phyloP scores from a whole-genome alignment of 495 filamentous ascomycete species.

The Talaromyces nanjingensis region DNA sequence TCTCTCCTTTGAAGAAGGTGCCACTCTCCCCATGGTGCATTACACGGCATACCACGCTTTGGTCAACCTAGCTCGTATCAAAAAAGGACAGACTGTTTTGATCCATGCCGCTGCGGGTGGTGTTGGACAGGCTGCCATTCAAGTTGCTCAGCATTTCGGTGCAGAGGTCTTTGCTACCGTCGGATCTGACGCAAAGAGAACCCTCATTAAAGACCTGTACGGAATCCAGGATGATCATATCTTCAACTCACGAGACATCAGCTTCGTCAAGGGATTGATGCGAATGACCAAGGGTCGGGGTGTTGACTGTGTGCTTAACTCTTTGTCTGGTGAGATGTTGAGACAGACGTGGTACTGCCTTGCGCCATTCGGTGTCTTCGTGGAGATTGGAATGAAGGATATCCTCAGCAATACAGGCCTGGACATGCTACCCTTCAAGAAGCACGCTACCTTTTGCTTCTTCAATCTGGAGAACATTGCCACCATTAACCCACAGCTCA shows the following conservation, averaged over 20 bases:
- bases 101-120: constrained; percentile 52
- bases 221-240: constrained; percentile 33
- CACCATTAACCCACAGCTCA: too few relatives aligned
- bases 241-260: constrained; percentile 39
- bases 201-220: constrained; percentile 26
- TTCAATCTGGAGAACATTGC: constrained; percentile 31
- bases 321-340: constrained; percentile 13
- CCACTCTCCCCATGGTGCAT: too few relatives aligned
- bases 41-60: neutral
- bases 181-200: constrained; percentile 28
- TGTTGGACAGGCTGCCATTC: constrained; percentile 41
- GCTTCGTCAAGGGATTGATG: constrained; percentile 10
- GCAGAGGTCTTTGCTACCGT: constrained; percentile 39
- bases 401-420: constrained; percentile 15
- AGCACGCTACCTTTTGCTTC: constrained; percentile 31
- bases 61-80: constrained; percentile 6
- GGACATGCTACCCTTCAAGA: constrained; percentile 17
- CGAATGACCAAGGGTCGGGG: constrained; percentile 11
- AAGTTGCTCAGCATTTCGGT: constrained; percentile 26
- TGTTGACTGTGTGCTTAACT: constrained; percentile 18
- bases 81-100: constrained; percentile 30
- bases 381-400: constrained; percentile 39
- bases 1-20: neutral
- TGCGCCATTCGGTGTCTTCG: constrained; percentile 33
- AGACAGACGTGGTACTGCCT: constrained; percentile 30